Percentiles rank a stretch among this genome's conserved stretches.
Conservation (phyloP, 805 yeast genomes). For the Cephaloascus fragrans region DNA sequence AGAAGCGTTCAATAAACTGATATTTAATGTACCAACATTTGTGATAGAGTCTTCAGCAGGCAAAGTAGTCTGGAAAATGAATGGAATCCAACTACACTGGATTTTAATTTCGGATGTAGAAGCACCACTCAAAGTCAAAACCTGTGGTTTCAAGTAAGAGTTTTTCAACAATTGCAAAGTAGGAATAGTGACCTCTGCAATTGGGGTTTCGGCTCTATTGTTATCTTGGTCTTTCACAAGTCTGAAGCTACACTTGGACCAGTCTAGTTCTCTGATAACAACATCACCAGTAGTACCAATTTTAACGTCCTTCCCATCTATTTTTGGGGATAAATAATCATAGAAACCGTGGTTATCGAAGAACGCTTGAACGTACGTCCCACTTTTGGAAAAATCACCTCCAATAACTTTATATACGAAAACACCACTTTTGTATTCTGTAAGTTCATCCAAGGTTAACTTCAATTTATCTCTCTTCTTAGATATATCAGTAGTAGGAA, state of each 20-base stretch:
- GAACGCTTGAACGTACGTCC: constrained; percentile 60
- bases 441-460: constrained; percentile 48
- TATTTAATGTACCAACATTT: constrained; percentile 61
- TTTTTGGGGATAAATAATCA: constrained; percentile 45
- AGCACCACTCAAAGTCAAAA: constrained; percentile 44
- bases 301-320: constrained; percentile 29
- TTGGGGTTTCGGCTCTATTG: constrained; percentile 44
- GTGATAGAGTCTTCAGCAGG: constrained; percentile 70
- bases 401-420: constrained; percentile 57
- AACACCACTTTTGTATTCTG: constrained; percentile 63
- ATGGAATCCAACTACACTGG: constrained; percentile 74
- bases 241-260: constrained; percentile 58
- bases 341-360: constrained; percentile 70
- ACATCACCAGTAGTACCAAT: constrained; percentile 54
- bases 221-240: constrained; percentile 44
- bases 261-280: constrained; percentile 67
- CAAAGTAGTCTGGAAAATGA: constrained; percentile 39
- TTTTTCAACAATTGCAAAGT: constrained; percentile 55
- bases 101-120: constrained; percentile 43
- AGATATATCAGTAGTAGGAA: background rate
- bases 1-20: constrained; percentile 54
- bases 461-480: constrained; percentile 16
- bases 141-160: constrained; percentile 53
- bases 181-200: constrained; percentile 58
- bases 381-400: constrained; percentile 44